Base-by-base conservation (phyloP, 495 filamentous ascomycete genomes). In the Aspergillus leporis region DNA sequence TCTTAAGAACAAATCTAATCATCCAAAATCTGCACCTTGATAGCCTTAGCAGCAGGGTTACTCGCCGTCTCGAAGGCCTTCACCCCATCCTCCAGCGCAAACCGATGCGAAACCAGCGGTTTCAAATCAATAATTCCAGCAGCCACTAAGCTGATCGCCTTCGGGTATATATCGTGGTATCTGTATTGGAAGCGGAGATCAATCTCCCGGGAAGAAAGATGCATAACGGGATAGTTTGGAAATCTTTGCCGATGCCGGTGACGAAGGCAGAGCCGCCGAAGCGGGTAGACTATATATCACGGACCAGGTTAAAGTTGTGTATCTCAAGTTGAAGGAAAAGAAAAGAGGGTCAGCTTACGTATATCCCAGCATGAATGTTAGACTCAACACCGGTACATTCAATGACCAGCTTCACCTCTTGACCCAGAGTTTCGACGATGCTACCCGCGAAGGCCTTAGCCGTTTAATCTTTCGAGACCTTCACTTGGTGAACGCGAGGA, bases 221-320 rank as follows among this genome's bases (percentile, higher is more conserved):
- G 81, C 84, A 85, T 85, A 87, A 87, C 0, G 83, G 84, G 14
- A 87, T 64, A 48, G 81, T 82, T 61, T 83, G 79, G 74, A 85
- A 80, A 34, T 74, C 66, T 49, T 71, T 79, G 12, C 83, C 82
- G 1, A 87, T 81, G 5, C 84, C 83, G 51, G 85, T 81, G 0
- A 85, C 82, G 66, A 85, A 80, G 19, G 85, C 69, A 7, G 70
- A 75, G 9, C 84, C 84, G 31, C 81, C 81, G 60, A 77, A 70
- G 18, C 78, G 72, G 28, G 73, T 77, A 18, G 72, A 65, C 69
- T 76, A 78, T 12, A 25, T 46, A 18, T 45, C 23, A 40, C 13
- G 3, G 9, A 14, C 21, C 38, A 40, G 32, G 4, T 50, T 30
- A 19, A 10, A 8, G 30, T 21, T 28, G 1, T 18, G 8, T 25